Conservation (phyloP, 306 rosid genomes). For the Argentina anserina region DNA sequence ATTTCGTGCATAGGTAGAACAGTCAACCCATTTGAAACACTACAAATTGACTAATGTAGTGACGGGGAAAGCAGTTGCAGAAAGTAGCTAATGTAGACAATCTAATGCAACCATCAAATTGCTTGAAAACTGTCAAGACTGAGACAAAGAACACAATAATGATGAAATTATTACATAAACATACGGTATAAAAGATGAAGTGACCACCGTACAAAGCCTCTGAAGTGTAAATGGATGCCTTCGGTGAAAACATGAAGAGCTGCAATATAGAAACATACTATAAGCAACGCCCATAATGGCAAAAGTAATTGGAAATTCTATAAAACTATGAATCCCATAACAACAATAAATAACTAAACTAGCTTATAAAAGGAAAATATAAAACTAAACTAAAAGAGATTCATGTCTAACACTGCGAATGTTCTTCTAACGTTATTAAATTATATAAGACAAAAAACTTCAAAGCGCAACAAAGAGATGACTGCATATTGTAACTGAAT, state of each 20-base stretch:
- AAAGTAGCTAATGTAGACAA: background rate
- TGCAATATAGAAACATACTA: slow-evolving; percentile 41
- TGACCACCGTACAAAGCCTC: slow-evolving; percentile 78
- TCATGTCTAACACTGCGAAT: background rate
- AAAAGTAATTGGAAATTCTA: background rate
- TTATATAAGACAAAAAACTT: too few relatives aligned
- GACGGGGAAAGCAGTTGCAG: background rate
- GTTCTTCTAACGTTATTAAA: too few relatives aligned
- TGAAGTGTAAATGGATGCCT: slow-evolving; percentile 98
- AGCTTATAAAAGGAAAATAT: too few relatives aligned
- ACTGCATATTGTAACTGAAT: too few relatives aligned
- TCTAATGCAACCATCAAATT: too few relatives aligned
- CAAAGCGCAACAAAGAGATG: too few relatives aligned
- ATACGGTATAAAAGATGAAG: background rate
- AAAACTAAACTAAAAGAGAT: background rate
- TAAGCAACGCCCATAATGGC: background rate
- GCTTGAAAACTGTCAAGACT: too few relatives aligned
- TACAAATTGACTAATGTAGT: too few relatives aligned
- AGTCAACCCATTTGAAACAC: too few relatives aligned
- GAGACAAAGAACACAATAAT: background rate
- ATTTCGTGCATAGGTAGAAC: too few relatives aligned
- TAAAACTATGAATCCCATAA: background rate
- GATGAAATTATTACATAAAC: background rate
- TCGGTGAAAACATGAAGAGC: slow-evolving; percentile 65
- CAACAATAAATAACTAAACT: too few relatives aligned